Conservation (phyloP, 1,284 basidiomycete species). For the Pisolithus thermaeus region DNA sequence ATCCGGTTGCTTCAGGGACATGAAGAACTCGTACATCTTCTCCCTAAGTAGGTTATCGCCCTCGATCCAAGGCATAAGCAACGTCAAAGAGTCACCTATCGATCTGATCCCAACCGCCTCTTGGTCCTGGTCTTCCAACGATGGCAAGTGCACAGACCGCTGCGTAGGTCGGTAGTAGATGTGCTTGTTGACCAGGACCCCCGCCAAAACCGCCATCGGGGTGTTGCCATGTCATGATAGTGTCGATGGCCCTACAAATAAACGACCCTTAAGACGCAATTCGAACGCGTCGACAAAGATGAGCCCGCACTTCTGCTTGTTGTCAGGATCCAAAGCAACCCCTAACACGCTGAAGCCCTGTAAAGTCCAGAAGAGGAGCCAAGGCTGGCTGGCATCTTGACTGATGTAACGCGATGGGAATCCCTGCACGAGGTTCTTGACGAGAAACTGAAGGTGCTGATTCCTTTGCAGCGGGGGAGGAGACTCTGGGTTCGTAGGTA, state of each 20-base stretch:
- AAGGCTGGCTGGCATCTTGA: slow-evolving; percentile 89
- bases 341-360: slow-evolving; percentile 78
- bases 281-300: background rate
- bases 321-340: slow-evolving; percentile 68
- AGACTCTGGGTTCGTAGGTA: slow-evolving; percentile 28
- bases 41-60: slow-evolving; percentile 33
- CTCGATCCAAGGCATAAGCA: background rate
- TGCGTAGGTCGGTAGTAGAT: slow-evolving; percentile 90
- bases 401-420: slow-evolving; percentile 73
- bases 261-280: background rate
- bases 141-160: slow-evolving; percentile 82
- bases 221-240: slow-evolving; percentile 73
- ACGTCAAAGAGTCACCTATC: slow-evolving; percentile 48
- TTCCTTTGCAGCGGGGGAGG: slow-evolving; percentile 45
- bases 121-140: slow-evolving; percentile 66
- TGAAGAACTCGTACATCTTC: slow-evolving; percentile 84
- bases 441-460: slow-evolving; percentile 63
- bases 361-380: slow-evolving; percentile 89
- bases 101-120: slow-evolving; percentile 81
- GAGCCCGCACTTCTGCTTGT: slow-evolving; percentile 58
- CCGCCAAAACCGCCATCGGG: slow-evolving; percentile 88
- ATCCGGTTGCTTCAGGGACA: slow-evolving; percentile 90
- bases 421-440: slow-evolving; percentile 65
- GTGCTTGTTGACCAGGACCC: slow-evolving; percentile 84
- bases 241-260: slow-evolving; percentile 60